Evolutionary conservation across 768 basidiomycete genomes (phyloP).

Genomic region (Collybia mongolica): DNA sequence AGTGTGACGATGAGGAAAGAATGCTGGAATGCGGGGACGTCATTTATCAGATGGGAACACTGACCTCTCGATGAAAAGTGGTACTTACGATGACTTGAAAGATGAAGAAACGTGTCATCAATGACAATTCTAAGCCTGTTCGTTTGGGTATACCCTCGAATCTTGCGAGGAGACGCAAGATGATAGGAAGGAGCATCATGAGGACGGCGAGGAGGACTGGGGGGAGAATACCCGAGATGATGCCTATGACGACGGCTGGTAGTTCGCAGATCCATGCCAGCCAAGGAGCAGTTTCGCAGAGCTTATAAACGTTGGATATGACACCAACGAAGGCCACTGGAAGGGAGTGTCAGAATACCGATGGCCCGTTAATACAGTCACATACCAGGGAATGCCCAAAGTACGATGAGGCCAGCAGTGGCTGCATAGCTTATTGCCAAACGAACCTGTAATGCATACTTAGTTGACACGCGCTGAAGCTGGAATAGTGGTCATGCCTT

Average conservation of each 20-base stretch:
- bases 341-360: not conserved
- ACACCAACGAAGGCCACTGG: constrained; percentile 83
- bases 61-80: not conserved
- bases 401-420: constrained; percentile 78
- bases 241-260: constrained; percentile 66
- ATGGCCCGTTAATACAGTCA: not conserved
- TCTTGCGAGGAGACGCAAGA: constrained; percentile 75
- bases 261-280: constrained; percentile 82
- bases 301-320: constrained; percentile 74
- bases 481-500: constrained; percentile 34
- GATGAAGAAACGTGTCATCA: constrained; percentile 91
- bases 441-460: constrained; percentile 37
- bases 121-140: constrained; percentile 79
- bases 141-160: constrained; percentile 91
- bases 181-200: constrained; percentile 83
- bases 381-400: constrained; percentile 85
- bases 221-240: constrained; percentile 85
- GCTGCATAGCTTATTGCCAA: constrained; percentile 65
- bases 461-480: not conserved
- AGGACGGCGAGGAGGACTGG: constrained; percentile 86
- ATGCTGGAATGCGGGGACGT: constrained; percentile 49
- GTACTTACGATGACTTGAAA: constrained; percentile 86
- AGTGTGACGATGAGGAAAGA: constrained; percentile 92
- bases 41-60: not conserved
- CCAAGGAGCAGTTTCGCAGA: constrained; percentile 67